Evolutionary conservation across 192 early-diverging fungal species (phyloP).

Genomic region (Coemansia umbellata): DNA sequence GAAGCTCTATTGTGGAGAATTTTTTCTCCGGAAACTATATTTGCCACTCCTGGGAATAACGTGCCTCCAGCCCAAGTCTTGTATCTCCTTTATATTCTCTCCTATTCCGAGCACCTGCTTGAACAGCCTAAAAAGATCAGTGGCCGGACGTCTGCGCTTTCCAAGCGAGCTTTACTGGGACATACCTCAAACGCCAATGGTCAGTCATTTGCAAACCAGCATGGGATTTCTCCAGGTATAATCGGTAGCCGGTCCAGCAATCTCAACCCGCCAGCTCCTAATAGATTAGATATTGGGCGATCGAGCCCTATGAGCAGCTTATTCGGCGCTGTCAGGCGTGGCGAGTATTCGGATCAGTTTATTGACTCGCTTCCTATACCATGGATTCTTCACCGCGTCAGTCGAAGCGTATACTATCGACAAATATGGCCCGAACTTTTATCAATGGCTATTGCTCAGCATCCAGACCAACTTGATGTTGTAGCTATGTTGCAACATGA

Average conservation of each 20-base stretch:
- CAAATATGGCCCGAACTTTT: conserved; percentile 46
- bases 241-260: conserved; percentile 6
- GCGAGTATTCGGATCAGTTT: conserved; percentile 48
- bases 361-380: conserved; percentile 40
- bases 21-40: conserved; percentile 22
- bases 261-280: neutral
- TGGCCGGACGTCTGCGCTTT: neutral
- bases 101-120: conserved; percentile 29
- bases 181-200: neutral
- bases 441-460: conserved; percentile 45
- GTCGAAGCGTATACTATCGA: conserved; percentile 21
- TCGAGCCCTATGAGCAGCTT: conserved; percentile 3
- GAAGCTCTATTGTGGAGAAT: conserved; percentile 26
- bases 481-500: conserved; percentile 36
- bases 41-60: neutral
- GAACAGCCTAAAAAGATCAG: conserved; percentile 14
- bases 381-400: conserved; percentile 34
- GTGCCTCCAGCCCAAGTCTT: conserved; percentile 33
- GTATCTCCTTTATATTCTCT: conserved; percentile 38
- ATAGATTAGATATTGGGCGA: neutral
- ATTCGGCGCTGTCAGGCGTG: conserved; percentile 2
- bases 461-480: conserved; percentile 42
- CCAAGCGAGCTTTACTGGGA: conserved; percentile 4
- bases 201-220: conserved; percentile 9
- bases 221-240: conserved; percentile 1